Base-by-base conservation (phyloP, 139 green algal species). In the Yamagishiella unicocca region DNA sequence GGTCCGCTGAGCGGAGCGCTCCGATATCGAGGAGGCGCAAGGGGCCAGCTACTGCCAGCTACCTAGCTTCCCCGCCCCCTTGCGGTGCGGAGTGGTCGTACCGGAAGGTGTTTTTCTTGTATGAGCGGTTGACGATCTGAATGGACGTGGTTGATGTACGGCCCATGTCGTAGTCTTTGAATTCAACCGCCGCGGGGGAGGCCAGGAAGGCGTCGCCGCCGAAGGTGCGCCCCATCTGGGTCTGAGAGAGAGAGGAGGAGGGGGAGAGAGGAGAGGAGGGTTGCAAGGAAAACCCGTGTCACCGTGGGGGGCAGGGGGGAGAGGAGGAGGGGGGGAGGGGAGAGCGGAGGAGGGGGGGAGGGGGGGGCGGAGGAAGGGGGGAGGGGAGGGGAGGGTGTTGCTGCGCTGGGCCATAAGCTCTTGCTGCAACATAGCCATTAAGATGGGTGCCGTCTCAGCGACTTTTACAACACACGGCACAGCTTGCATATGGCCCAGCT, bases 61-160 rank as follows among this genome's bases (percentile, higher is more conserved):
- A n/a, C n/a, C n/a, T n/a, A n/a, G n/a, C n/a, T n/a, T n/a, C n/a
- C n/a, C n/a, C n/a, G n/a, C n/a, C n/a, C n/a, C n/a, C n/a, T n/a
- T n/a, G n/a, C n/a, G n/a, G n/a, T n/a, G n/a, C n/a, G n/a, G n/a
- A n/a, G n/a, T n/a, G n/a, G n/a, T n/a, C 45, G 21, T 50, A 92
- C 87, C 88, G 91, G 89, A 91, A 96, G 14, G 91, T 94, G 90
- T 93, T 94, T 70, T 93, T 94, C 42, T 82, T 83, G 53, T 93
- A 94, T 3, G 89, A 92, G 4, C 91, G 83, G 86, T 96, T 96
- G 40, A 93, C 95, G 70, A 96, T 89, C 75, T 82, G 73, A 46
- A 96, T 54, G 29, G 77, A 83, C 0, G 84, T 50, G 19, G 58
- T 90, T 64, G 93, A 93, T 17, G 78, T 92, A 25, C 83, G 72